A percentile compares a stretch with the other conserved stretches of the same genome.
Conservation (phyloP, 2,329 filamentous ascomycete species). For the Phialocephala sp. region DNA sequence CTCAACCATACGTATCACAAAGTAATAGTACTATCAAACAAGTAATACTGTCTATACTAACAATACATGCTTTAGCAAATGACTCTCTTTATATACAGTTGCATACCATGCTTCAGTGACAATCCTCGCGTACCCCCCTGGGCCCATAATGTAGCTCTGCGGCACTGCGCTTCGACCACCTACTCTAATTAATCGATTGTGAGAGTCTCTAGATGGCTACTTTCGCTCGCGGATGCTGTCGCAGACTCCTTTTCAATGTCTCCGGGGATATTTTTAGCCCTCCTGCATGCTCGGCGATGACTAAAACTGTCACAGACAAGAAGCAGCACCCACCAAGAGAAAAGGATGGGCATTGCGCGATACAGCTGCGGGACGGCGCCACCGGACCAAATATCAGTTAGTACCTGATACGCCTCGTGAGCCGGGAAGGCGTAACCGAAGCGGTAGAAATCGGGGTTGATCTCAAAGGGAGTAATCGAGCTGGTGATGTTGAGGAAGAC, state of each 20-base stretch:
- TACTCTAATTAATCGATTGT: neutral
- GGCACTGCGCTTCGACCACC: conserved; percentile 1
- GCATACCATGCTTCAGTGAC: neutral
- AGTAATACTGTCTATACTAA: conserved; percentile 4
- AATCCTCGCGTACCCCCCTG: neutral
- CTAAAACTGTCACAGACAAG: conserved; percentile 4
- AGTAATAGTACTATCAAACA: neutral
- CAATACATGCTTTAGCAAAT: neutral
- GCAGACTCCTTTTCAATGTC: conserved; percentile 1
- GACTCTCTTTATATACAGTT: conserved; percentile 4
- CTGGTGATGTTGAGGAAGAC: conserved; percentile 69
- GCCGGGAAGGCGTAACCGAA: conserved; percentile 70
- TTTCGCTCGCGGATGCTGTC: conserved; percentile 3
- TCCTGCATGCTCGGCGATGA: neutral
- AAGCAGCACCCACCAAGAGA: conserved; percentile 44
- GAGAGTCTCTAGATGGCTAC: neutral
- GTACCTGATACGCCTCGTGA: conserved; percentile 55
- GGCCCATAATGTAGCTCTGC: neutral
- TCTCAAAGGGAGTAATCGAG: conserved; percentile 62
- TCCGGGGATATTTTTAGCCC: neutral
- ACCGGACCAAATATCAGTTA: conserved; percentile 49
- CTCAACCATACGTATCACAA: neutral
- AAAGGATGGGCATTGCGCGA: conserved; percentile 49
- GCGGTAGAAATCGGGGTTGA: conserved; percentile 62
- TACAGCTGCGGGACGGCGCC: conserved; percentile 46